Evolutionary conservation across 805 yeast species (phyloP).

Genomic region (Candida fluviatilis): DNA sequence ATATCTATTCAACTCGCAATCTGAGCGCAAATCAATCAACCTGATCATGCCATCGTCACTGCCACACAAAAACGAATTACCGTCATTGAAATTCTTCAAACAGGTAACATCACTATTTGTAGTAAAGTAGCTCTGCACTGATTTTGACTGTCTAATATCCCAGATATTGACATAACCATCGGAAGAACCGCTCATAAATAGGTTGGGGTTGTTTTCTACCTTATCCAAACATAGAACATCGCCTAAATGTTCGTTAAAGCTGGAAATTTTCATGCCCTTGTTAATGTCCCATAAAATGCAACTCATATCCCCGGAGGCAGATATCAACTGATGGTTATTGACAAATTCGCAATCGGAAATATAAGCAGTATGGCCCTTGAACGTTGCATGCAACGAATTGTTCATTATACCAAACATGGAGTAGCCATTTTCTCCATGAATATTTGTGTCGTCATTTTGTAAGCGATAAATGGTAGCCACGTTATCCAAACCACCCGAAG

Average conservation of each 20-base stretch:
- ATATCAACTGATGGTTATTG: conserved; percentile 51
- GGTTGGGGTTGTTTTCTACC: conserved; percentile 13
- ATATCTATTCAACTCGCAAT: conserved; percentile 59
- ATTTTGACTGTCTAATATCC: conserved; percentile 53
- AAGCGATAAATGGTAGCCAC: conserved; percentile 64
- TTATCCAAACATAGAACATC: conserved; percentile 54
- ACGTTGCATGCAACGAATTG: conserved; percentile 43
- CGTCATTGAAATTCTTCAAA: conserved; percentile 63
- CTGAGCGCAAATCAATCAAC: conserved; percentile 73
- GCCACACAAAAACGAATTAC: conserved; percentile 67
- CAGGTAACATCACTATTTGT: conserved; percentile 62
- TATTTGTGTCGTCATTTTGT: conserved; percentile 4
- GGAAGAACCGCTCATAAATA: conserved; percentile 61
- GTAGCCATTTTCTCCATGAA: conserved; percentile 3
- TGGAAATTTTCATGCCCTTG: conserved; percentile 49
- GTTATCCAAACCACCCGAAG: conserved; percentile 82
- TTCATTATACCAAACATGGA: conserved; percentile 13
- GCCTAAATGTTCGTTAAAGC: conserved; percentile 64
- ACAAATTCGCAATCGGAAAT: conserved; percentile 70
- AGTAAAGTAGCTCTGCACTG: conserved; percentile 49
- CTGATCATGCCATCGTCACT: conserved; percentile 73
- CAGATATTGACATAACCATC: conserved; percentile 66
- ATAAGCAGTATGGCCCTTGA: conserved; percentile 82
- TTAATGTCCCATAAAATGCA: conserved; percentile 76
- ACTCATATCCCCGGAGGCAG: conserved; percentile 82